phyloP scores from a whole-genome alignment of 1,284 basidiomycete genomes.

The Peniophora sp. region DNA sequence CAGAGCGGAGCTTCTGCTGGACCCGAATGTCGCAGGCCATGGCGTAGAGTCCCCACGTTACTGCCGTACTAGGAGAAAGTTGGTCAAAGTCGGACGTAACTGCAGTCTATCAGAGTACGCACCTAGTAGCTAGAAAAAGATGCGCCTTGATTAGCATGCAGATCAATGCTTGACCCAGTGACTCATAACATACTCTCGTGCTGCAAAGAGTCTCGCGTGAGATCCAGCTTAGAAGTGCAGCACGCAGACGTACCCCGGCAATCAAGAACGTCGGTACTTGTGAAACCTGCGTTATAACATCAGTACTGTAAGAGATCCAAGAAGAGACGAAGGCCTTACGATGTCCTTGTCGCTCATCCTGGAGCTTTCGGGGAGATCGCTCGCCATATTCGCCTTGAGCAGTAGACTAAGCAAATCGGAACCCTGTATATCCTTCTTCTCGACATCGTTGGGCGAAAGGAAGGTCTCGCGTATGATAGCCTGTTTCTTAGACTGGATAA shows the following conservation, averaged over 20 bases:
- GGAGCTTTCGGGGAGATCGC: conserved; percentile 47
- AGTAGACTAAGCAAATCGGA: conserved; percentile 46
- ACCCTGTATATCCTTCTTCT: conserved; percentile 20
- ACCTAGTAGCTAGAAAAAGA: no score
- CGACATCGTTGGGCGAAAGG: conserved; percentile 8
- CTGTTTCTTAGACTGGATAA: conserved; percentile 37
- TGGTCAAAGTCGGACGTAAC: no score
- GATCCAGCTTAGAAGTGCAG: neutral
- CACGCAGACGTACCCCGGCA: conserved; percentile 39
- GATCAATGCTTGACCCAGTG: no score
- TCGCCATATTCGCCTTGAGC: conserved; percentile 56
- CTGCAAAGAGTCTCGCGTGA: neutral
- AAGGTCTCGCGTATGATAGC: conserved; percentile 11
- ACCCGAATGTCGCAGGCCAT: conserved; percentile 29
- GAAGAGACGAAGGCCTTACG: conserved; percentile 48
- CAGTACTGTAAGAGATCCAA: neutral
- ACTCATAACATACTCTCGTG: neutral
- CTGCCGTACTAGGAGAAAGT: conserved; percentile 29
- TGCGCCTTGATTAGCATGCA: no score
- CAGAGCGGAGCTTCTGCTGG: conserved; percentile 38
- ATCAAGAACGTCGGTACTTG: conserved; percentile 18
- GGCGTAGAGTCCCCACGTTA: conserved; percentile 39
- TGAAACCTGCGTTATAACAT: conserved; percentile 1
- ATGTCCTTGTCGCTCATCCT: conserved; percentile 67
- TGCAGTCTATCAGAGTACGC: no score